Evolutionary conservation across 225 moss, liverwort and hornwort species (phyloP).

Genomic region (Climacium dendroides): DNA sequence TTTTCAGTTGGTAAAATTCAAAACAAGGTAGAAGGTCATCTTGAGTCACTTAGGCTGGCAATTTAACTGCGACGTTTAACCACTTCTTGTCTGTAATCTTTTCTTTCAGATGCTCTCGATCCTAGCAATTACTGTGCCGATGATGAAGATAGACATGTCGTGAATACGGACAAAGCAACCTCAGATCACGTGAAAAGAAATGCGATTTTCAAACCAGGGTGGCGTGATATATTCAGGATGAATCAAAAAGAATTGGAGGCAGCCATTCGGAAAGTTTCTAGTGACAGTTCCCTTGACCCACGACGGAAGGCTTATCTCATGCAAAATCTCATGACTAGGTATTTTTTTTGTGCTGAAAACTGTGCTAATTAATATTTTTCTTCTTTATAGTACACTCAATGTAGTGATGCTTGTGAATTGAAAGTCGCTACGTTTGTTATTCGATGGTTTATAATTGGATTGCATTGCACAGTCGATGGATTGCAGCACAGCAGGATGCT

Average conservation of each 20-base stretch:
- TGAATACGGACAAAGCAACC: not conserved
- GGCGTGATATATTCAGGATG: slow-evolving; percentile 98
- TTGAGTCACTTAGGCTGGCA: not conserved
- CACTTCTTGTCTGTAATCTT: not conserved
- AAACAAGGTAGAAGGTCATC: not conserved
- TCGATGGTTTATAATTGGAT: not conserved
- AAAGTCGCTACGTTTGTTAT: not conserved
- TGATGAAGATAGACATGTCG: slow-evolving; percentile 2
- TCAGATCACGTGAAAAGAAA: slow-evolving; percentile 11
- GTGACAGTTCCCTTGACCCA: slow-evolving; percentile 89
- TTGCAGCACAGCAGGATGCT: slow-evolving; percentile 75
- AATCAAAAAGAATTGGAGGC: slow-evolving; percentile 97
- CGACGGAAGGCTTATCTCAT: slow-evolving; percentile 93
- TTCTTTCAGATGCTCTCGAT: not conserved
- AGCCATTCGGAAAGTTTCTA: slow-evolving; percentile 90
- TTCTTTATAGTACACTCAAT: not conserved
- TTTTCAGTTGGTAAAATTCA: not conserved
- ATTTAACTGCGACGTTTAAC: not conserved
- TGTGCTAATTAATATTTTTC: not conserved
- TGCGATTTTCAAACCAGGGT: slow-evolving; percentile 77
- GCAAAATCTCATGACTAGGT: slow-evolving; percentile 99
- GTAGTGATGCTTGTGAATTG: not conserved
- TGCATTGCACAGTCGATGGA: slow-evolving; percentile 72
- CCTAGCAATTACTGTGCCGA: slow-evolving; percentile 3
- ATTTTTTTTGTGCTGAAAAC: not conserved